These are phyloP conservation scores for Candida sojae DNA, from an alignment of 1,139 yeast genomes.

Conservation along the genomic window DNA sequence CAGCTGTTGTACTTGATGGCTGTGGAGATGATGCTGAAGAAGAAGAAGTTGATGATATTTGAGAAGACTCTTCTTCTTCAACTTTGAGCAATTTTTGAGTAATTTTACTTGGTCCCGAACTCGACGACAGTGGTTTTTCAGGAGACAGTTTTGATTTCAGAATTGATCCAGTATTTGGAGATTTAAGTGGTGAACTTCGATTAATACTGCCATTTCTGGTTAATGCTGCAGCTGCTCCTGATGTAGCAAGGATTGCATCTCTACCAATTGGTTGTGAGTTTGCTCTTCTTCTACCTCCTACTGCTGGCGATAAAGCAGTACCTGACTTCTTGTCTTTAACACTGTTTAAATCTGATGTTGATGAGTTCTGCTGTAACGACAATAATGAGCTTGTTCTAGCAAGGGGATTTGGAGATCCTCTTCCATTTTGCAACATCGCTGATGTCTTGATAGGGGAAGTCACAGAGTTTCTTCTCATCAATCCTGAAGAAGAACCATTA, in stretches of 20 bases:
- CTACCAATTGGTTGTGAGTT: conserved; percentile 39
- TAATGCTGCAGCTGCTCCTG: conserved; percentile 41
- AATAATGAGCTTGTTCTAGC: conserved; percentile 31
- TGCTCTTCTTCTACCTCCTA: conserved; percentile 26
- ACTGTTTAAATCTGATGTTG: conserved; percentile 16
- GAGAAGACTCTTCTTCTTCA: conserved; percentile 27
- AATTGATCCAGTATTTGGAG: conserved; percentile 6
- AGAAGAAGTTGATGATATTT: neutral
- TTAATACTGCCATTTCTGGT: conserved; percentile 16
- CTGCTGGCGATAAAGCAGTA: conserved; percentile 11
- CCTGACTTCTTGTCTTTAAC: conserved; percentile 7
- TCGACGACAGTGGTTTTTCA: conserved; percentile 11
- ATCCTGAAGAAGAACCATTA: conserved; percentile 13
- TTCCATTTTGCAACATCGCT: conserved; percentile 8
- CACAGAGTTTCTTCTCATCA: conserved; percentile 19
- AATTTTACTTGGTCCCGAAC: conserved; percentile 10
- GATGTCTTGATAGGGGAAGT: conserved; percentile 24
- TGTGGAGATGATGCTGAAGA: neutral
- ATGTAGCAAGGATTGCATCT: conserved; percentile 24
- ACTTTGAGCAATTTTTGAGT: conserved; percentile 21
- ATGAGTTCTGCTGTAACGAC: conserved; percentile 24
- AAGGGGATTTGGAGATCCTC: conserved; percentile 13
- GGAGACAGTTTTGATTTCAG: neutral
- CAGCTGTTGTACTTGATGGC: neutral
- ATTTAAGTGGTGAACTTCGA: conserved; percentile 7